A percentile compares a stretch with the other conserved stretches of the same genome.
phyloP scores from a whole-genome alignment of 257 asterid genomes.

The Solanum habrochaites region DNA sequence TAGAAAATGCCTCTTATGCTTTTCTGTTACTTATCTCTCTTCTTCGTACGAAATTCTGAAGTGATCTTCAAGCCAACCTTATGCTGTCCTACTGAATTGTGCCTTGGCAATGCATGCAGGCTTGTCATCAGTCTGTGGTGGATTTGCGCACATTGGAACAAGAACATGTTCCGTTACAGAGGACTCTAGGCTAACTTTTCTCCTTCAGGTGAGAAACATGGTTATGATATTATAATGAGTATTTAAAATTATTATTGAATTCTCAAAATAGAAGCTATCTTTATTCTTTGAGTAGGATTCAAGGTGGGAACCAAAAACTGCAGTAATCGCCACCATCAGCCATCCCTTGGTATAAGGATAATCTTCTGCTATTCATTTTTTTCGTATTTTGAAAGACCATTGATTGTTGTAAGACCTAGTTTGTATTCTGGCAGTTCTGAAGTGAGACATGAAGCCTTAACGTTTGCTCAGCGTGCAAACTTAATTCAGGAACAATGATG shows the following conservation, averaged over 20 bases:
- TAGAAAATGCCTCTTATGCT: background rate
- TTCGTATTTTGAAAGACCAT: background rate
- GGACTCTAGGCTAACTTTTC: constrained; percentile 88
- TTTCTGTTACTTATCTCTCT: background rate
- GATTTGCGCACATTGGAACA: constrained; percentile 82
- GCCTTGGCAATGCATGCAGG: constrained; percentile 25
- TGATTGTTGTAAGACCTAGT: background rate
- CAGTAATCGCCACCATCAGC: constrained; percentile 82
- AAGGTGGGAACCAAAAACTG: constrained; percentile 82
- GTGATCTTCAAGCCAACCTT: background rate
- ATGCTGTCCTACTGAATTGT: background rate
- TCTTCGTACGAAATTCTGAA: background rate
- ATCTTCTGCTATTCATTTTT: background rate
- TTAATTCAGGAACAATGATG: constrained; percentile 77
- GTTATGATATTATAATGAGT: background rate
- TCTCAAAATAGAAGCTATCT: background rate
- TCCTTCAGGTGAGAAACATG: constrained; percentile 62
- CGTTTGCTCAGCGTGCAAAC: constrained; percentile 87
- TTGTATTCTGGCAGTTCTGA: constrained; percentile 39
- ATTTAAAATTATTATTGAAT: background rate
- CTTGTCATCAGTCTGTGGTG: constrained; percentile 77
- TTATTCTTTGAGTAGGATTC: constrained; percentile 49
- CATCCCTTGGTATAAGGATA: constrained; percentile 52
- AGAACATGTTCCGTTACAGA: constrained; percentile 79
- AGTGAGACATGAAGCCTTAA: constrained; percentile 74